Evolutionary conservation across 176 grass and related monocot genomes (phyloP).

Genomic region (Dactylis glomerata): DNA sequence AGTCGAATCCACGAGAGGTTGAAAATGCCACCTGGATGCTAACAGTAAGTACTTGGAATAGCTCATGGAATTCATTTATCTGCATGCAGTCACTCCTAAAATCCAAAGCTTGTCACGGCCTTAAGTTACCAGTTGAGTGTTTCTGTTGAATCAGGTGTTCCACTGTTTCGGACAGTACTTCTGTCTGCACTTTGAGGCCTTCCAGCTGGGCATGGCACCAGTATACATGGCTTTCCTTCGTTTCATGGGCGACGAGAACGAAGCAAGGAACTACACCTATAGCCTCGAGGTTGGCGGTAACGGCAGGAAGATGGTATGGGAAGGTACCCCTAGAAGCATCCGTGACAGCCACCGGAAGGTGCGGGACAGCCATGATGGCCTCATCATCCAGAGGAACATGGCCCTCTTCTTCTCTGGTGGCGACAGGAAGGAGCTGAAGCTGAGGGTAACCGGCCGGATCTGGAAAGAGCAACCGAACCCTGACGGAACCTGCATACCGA

Average conservation of each 20-base stretch:
- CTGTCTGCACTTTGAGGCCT: slow-evolving; percentile 87
- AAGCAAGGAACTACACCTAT: slow-evolving; percentile 79
- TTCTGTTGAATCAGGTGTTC: slow-evolving; percentile 56
- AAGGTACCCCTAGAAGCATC: slow-evolving; percentile 84
- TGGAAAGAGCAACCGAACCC: slow-evolving; percentile 73
- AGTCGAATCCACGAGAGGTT: slow-evolving; percentile 56
- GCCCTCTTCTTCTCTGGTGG: slow-evolving; percentile 76
- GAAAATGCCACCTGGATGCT: slow-evolving; percentile 65
- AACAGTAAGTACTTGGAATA: slow-evolving; percentile 42
- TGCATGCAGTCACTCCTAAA: neutral
- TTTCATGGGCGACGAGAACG: slow-evolving; percentile 91
- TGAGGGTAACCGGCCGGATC: slow-evolving; percentile 66
- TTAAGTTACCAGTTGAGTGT: neutral
- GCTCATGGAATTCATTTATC: neutral
- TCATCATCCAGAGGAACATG: slow-evolving; percentile 90
- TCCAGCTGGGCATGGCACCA: slow-evolving; percentile 80
- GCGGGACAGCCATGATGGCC: slow-evolving; percentile 82
- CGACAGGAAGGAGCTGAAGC: slow-evolving; percentile 71
- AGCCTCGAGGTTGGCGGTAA: slow-evolving; percentile 79
- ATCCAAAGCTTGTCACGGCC: neutral
- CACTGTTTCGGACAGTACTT: slow-evolving; percentile 94
- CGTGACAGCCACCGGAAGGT: slow-evolving; percentile 81
- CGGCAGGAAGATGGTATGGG: slow-evolving; percentile 77
- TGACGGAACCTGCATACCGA: slow-evolving; percentile 64
- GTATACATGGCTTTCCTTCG: slow-evolving; percentile 92